Conservation (phyloP, 164 flowering plant genomes). For the Nelumbo lutea region DNA sequence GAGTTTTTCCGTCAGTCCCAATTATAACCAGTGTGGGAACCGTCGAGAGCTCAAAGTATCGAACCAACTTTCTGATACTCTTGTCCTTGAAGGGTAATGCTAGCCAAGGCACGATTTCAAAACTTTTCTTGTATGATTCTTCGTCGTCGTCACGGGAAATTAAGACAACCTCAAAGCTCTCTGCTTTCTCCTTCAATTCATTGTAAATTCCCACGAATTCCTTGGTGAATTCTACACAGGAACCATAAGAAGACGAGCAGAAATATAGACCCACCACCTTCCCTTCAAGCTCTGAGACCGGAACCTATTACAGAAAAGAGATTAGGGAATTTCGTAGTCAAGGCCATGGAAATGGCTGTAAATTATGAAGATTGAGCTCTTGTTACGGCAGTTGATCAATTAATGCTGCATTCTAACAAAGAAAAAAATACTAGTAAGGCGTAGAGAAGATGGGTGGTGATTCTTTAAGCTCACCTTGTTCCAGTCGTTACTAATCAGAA, state of each 20-base stretch:
- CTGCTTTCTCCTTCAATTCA: slow-evolving; percentile 22
- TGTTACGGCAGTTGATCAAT: too few relatives aligned
- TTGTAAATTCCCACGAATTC: slow-evolving; percentile 19
- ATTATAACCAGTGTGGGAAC: slow-evolving; percentile 21
- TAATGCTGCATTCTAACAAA: too few relatives aligned
- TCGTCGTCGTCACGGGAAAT: slow-evolving; percentile 16
- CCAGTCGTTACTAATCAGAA: not conserved
- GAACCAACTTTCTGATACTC: slow-evolving; percentile 4
- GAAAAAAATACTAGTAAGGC: too few relatives aligned
- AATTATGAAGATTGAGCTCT: too few relatives aligned
- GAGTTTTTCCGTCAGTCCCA: slow-evolving; percentile 29
- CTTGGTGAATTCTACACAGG: slow-evolving; percentile 15
- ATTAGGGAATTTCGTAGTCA: not conserved
- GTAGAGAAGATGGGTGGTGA: too few relatives aligned
- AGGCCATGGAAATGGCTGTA: not conserved
- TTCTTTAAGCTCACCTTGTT: not conserved
- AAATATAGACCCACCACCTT: slow-evolving; percentile 31
- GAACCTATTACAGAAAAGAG: slow-evolving; percentile 14
- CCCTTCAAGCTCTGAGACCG: slow-evolving; percentile 33
- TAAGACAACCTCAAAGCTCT: slow-evolving; percentile 24
- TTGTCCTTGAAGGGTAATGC: slow-evolving; percentile 24
- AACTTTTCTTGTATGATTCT: slow-evolving; percentile 10
- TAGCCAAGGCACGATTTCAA: slow-evolving; percentile 22
- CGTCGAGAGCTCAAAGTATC: slow-evolving; percentile 15
- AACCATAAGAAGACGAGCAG: not conserved